A percentile compares a stretch with the other conserved stretches of the same genome.
Evolutionary conservation across 768 basidiomycete species (phyloP).

Genomic region (Myochromella boudieri): DNA sequence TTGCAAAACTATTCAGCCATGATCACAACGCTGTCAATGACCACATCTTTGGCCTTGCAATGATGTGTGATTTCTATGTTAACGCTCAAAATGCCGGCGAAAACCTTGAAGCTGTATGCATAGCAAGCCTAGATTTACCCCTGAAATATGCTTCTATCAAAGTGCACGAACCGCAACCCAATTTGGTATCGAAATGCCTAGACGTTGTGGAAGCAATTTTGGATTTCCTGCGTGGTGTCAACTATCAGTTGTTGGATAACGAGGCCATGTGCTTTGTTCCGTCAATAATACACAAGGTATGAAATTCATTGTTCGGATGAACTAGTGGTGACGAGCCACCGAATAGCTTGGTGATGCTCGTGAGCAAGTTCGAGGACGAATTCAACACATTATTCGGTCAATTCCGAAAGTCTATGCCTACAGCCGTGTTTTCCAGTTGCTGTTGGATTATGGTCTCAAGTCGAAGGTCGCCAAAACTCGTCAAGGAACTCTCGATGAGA

Average conservation of each 20-base stretch:
- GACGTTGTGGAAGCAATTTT: slow-evolving; percentile 83
- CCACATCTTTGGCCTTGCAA: slow-evolving; percentile 73
- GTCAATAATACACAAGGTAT: slow-evolving; percentile 85
- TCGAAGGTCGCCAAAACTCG: slow-evolving; percentile 92
- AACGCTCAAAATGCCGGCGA: slow-evolving; percentile 57
- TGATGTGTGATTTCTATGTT: slow-evolving; percentile 75
- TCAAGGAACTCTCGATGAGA: slow-evolving; percentile 82
- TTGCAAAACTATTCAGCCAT: slow-evolving; percentile 84
- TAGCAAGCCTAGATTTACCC: slow-evolving; percentile 88
- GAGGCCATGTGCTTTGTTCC: slow-evolving; percentile 90
- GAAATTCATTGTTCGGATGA: background rate
- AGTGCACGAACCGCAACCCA: slow-evolving; percentile 88
- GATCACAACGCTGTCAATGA: slow-evolving; percentile 97
- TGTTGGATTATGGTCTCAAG: slow-evolving; percentile 86
- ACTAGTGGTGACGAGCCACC: slow-evolving; percentile 1
- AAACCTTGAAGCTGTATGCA: slow-evolving; percentile 57
- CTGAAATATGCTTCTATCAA: slow-evolving; percentile 94
- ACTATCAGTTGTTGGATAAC: slow-evolving; percentile 79
- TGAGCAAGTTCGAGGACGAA: slow-evolving; percentile 75
- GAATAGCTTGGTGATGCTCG: slow-evolving; percentile 88
- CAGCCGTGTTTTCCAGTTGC: slow-evolving; percentile 84
- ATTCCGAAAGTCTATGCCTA: slow-evolving; percentile 91
- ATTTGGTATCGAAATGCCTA: slow-evolving; percentile 82
- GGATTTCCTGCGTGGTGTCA: slow-evolving; percentile 66
- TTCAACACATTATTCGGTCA: slow-evolving; percentile 81